A percentile compares a stretch with the other conserved stretches of the same genome.
Conservation (phyloP, 768 basidiomycete genomes). For the Pleurotus platypus region DNA sequence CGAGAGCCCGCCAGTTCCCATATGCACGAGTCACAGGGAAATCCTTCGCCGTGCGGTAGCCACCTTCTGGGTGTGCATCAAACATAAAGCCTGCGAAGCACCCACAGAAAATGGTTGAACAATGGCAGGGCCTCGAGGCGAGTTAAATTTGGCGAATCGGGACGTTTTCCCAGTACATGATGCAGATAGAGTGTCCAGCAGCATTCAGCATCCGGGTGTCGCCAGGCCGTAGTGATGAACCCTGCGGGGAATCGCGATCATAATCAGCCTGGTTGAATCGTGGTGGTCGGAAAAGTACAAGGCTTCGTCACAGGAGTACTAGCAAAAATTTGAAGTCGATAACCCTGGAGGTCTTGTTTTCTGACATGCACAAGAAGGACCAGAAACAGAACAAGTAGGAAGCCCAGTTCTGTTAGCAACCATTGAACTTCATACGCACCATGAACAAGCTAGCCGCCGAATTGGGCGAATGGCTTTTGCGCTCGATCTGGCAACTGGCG, state of each 20-base stretch:
- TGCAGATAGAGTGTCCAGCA: not conserved
- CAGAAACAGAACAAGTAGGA: slow-evolving; percentile 7
- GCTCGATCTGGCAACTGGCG: not conserved
- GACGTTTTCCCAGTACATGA: not conserved
- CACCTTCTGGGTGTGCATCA: not conserved
- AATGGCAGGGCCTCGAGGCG: not conserved
- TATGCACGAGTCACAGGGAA: not conserved
- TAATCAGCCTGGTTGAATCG: not conserved
- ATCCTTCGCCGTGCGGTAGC: not conserved
- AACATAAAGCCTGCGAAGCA: not conserved
- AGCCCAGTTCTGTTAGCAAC: slow-evolving; percentile 8
- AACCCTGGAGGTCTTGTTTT: slow-evolving; percentile 7
- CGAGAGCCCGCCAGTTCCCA: not conserved
- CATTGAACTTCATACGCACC: slow-evolving; percentile 1
- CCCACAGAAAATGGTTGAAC: not conserved
- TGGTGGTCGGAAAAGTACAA: slow-evolving; percentile 4
- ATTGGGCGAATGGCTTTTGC: slow-evolving; percentile 6
- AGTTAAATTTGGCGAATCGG: not conserved
- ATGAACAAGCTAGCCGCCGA: slow-evolving; percentile 5
- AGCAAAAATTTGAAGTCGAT: slow-evolving; percentile 1
- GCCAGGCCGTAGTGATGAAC: not conserved
- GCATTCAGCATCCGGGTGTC: not conserved
- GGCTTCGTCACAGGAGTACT: slow-evolving; percentile 1
- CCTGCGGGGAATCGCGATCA: not conserved
- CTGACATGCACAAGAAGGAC: slow-evolving; percentile 6